These are phyloP conservation scores for Cladosporium phlei DNA, from an alignment of 2,329 filamentous ascomycete genomes.

Conservation along the genomic window DNA sequence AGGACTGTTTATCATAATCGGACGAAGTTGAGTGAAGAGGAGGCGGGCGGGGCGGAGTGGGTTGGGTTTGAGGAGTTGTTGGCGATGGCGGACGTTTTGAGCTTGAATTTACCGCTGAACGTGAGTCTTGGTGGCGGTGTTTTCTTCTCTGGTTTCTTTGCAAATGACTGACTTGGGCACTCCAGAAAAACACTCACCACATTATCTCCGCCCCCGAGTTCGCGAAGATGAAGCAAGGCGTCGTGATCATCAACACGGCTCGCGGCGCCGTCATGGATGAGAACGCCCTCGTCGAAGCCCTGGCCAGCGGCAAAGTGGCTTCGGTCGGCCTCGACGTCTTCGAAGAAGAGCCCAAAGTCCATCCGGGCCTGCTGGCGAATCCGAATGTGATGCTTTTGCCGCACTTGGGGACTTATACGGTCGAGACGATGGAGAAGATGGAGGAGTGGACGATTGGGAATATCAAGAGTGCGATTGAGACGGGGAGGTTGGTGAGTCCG, in stretches of 20 bases:
- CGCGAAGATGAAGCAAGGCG: conserved; percentile 69
- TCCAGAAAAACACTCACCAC: conserved; percentile 61
- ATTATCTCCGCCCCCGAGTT: conserved; percentile 70
- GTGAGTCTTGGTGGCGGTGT: conserved; percentile 45
- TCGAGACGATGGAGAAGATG: conserved; percentile 61
- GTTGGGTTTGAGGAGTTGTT: conserved; percentile 71
- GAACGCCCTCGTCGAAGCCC: conserved; percentile 67
- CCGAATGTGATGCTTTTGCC: conserved; percentile 70
- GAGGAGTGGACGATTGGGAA: conserved; percentile 73
- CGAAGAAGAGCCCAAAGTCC: conserved; percentile 73
- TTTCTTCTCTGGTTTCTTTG: not conserved
- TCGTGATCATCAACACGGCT: conserved; percentile 77
- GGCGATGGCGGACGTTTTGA: conserved; percentile 67
- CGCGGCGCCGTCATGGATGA: conserved; percentile 80
- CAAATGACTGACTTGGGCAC: not conserved
- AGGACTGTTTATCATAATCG: conserved; percentile 71
- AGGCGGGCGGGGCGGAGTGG: conserved; percentile 57
- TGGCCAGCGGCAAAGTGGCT: conserved; percentile 64
- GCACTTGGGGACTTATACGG: conserved; percentile 81
- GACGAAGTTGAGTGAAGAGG: conserved; percentile 51
- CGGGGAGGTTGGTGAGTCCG: conserved; percentile 60
- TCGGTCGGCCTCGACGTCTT: conserved; percentile 75
- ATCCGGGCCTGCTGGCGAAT: conserved; percentile 67
- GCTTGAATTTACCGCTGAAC: conserved; percentile 75
- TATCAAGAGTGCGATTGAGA: conserved; percentile 57